Evolutionary conservation across 2,329 filamentous ascomycete species (phyloP).

Genomic region (Paraphaeosphaeria sporulosa): DNA sequence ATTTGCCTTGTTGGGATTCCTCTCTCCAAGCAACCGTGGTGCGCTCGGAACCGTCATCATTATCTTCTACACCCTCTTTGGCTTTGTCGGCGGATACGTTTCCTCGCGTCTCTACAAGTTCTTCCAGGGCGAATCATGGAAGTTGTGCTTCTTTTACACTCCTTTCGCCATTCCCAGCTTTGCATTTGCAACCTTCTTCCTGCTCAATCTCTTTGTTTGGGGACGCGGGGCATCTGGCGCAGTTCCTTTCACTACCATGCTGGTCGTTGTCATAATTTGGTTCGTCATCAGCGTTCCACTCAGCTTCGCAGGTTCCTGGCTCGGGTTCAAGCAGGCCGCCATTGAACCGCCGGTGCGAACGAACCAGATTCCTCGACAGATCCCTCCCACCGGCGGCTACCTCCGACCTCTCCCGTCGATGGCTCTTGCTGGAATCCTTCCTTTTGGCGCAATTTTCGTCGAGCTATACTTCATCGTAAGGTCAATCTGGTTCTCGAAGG

Average conservation of each 20-base stretch:
- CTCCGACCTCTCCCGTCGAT: slow-evolving; percentile 88
- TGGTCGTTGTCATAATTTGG: slow-evolving; percentile 92
- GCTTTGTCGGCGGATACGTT: slow-evolving; percentile 89
- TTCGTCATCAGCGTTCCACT: slow-evolving; percentile 95
- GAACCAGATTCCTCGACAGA: slow-evolving; percentile 97
- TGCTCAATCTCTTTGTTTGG: slow-evolving; percentile 96
- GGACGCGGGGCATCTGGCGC: slow-evolving; percentile 90
- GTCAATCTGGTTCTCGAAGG: slow-evolving; percentile 97
- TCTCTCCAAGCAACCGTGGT: slow-evolving; percentile 94
- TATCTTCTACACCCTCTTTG: slow-evolving; percentile 89
- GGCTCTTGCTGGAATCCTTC: slow-evolving; percentile 88
- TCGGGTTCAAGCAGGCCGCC: slow-evolving; percentile 78
- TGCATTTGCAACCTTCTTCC: slow-evolving; percentile 88
- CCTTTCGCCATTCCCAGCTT: slow-evolving; percentile 84
- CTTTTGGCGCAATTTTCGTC: slow-evolving; percentile 96
- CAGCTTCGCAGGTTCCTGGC: slow-evolving; percentile 88
- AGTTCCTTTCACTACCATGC: slow-evolving; percentile 96
- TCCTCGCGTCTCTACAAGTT: slow-evolving; percentile 94
- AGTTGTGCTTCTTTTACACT: slow-evolving; percentile 88
- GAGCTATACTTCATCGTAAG: slow-evolving; percentile 99
- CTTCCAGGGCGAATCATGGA: slow-evolving; percentile 92
- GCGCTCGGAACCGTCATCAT: slow-evolving; percentile 93
- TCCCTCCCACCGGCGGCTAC: slow-evolving; percentile 83
- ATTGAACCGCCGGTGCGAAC: slow-evolving; percentile 86
- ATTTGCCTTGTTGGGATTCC: slow-evolving; percentile 91